A percentile compares a stretch with the other conserved stretches of the same genome.
Evolutionary conservation across 306 rosid species (phyloP).

Genomic region (Glycine tomentella): DNA sequence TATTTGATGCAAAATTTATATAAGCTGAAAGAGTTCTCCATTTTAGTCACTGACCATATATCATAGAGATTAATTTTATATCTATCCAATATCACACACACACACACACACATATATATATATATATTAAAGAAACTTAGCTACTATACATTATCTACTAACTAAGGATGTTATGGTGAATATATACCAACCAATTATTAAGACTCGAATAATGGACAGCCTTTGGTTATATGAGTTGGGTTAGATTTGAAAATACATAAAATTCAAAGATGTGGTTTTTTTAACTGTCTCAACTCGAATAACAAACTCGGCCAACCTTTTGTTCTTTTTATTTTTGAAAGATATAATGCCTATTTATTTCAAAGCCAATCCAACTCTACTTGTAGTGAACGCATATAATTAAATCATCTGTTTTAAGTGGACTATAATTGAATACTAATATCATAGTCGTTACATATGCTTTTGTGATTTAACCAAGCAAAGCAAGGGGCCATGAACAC

Average conservation of each 20-base stretch:
- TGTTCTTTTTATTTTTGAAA: not conserved
- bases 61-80: not conserved
- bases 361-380: not conserved
- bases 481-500: constrained; percentile 59
- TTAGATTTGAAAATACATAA: not conserved
- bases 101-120: too few species aligned
- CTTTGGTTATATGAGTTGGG: not conserved
- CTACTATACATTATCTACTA: not conserved
- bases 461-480: constrained; percentile 69
- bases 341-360: not conserved
- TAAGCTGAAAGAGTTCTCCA: not conserved
- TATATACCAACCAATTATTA: too few species aligned
- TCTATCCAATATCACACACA: not conserved
- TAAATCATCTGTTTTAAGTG: constrained; percentile 21
- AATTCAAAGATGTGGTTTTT: not conserved
- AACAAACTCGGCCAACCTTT: constrained; percentile 10
- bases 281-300: constrained; percentile 8
- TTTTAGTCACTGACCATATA: not conserved
- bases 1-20: not conserved
- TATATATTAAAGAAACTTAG: not conserved
- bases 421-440: constrained; percentile 49
- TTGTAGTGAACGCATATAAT: not conserved
- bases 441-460: constrained; percentile 34
- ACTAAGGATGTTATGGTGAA: not conserved
- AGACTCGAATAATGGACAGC: not conserved